Evolutionary conservation across 2,329 filamentous ascomycete genomes (phyloP), one percentile per base, ranked within the genome.

Genomic region (Diplodia mutila): DNA sequence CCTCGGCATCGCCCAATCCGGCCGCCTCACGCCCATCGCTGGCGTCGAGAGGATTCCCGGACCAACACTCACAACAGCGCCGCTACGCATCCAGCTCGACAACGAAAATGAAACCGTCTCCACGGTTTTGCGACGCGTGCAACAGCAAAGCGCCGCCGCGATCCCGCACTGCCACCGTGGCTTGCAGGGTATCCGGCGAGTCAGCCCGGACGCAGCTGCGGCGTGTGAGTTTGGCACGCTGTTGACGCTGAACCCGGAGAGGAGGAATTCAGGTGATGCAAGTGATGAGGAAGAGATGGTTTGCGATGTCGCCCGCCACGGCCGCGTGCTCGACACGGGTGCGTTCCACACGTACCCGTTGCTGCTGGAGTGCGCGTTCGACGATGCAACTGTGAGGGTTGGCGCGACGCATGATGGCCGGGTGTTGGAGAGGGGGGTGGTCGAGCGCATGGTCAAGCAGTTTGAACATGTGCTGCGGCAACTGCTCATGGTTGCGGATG

Each of bases 91-190:
- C 39, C 6, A 18, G 21, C 6, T 61, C 42, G 16, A 18, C 14
- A 14, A 23, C n/a, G 3, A 7, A 1, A n/a, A 18, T 4, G 72
- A 74, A 0, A 80, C 80, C 0, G 79, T 87, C 2, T 72, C 75
- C 0, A 81, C 87, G 54, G 89, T 85, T 69, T 78, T 91, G 3
- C 80, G 85, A 48, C 76, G 79, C 3, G 82, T 91, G 2, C 87
- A 90, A 51, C 78, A 85, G 23, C 81, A 85, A 65, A 85, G 84
- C 0, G 80, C 87, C 0, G 77, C 82, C 3, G 84, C 87, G 70
- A 89, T 90, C 5, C 85, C 87, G 0, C 85, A 90, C 73, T 86
- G 91, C 74, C 88, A 92, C 74, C 81, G 85, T 57, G 87, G 87
- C 25, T 78, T 89, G 54, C 86, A 89, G 71, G 80, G 87, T 70